Evolutionary conservation across 768 basidiomycete genomes (phyloP).

Genomic region (Hydnum rufescens): DNA sequence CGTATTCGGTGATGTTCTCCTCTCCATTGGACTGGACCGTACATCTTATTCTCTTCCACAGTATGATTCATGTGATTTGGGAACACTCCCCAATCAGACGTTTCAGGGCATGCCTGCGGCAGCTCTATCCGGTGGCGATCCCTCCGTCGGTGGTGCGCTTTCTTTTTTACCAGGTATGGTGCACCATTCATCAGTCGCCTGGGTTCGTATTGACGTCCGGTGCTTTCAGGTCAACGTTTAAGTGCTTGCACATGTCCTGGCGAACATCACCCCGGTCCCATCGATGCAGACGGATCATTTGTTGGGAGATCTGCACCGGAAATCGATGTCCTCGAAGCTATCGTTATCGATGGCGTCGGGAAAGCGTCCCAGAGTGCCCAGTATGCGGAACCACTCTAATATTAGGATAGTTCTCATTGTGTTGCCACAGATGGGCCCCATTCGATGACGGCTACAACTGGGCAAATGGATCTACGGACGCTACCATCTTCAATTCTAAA

Average conservation of each 20-base stretch:
- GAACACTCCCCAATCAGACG: conserved; percentile 68
- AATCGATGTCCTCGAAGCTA: conserved; percentile 81
- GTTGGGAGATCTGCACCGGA: conserved; percentile 73
- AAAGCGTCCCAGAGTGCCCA: conserved; percentile 74
- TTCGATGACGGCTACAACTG: conserved; percentile 57
- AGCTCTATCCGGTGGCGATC: conserved; percentile 35
- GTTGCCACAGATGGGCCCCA: conserved; percentile 22
- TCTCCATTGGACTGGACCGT: not conserved
- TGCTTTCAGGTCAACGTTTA: conserved; percentile 70
- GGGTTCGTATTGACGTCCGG: conserved; percentile 24
- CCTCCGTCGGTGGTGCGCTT: conserved; percentile 26
- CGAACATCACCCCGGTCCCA: conserved; percentile 76
- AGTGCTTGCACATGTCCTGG: conserved; percentile 75
- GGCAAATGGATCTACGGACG: conserved; percentile 41
- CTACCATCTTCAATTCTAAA: conserved; percentile 33
- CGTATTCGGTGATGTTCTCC: not conserved
- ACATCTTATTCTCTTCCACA: conserved; percentile 45
- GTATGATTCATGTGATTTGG: conserved; percentile 74
- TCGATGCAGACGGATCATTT: conserved; percentile 54
- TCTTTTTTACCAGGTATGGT: conserved; percentile 59
- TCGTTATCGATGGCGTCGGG: conserved; percentile 32
- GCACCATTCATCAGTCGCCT: not conserved
- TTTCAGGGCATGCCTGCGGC: conserved; percentile 17
- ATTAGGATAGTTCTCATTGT: conserved; percentile 7
- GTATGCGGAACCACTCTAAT: conserved; percentile 4